These are phyloP conservation scores for Allantophomopsis cytisporea DNA, from an alignment of 2,329 filamentous ascomycete species.

Conservation along the genomic window DNA sequence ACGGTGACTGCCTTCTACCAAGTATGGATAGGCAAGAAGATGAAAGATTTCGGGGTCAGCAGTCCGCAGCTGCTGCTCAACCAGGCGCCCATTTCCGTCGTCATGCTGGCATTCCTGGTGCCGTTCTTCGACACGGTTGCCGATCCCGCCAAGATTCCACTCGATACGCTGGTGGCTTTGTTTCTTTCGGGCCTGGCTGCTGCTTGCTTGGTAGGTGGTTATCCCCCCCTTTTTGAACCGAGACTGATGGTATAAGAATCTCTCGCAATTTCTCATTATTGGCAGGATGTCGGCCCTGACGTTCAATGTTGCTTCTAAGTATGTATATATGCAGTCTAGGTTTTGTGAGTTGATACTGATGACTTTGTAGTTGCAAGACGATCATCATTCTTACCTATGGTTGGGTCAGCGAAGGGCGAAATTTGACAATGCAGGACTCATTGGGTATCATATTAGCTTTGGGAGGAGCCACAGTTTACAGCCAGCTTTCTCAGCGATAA, in stretches of 20 bases:
- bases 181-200: conserved; percentile 27
- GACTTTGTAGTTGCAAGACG: conserved; percentile 27
- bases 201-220: conserved; percentile 17
- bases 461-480: conserved; percentile 29
- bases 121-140: conserved; percentile 25
- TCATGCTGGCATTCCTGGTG: conserved; percentile 25
- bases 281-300: no score
- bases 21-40: conserved; percentile 34
- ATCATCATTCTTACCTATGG: conserved; percentile 29
- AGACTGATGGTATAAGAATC: no score
- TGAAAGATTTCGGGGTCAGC: conserved; percentile 26
- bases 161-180: conserved; percentile 23
- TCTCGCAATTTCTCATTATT: no score
- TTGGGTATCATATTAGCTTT: conserved; percentile 28
- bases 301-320: no score
- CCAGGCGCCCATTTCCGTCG: conserved; percentile 28
- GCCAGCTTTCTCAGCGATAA: conserved; percentile 19
- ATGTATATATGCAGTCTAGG: no score
- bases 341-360: conserved; percentile 6
- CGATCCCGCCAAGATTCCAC: conserved; percentile 18
- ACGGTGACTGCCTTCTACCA: conserved; percentile 29
- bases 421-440: conserved; percentile 22
- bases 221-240: no score
- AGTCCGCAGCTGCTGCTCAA: conserved; percentile 29
- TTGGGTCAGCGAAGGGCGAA: conserved; percentile 28